A percentile compares a stretch with the other conserved stretches of the same genome.
phyloP scores from a whole-genome alignment of 2,329 filamentous ascomycete species.

The Aspergillus alliaceus region DNA sequence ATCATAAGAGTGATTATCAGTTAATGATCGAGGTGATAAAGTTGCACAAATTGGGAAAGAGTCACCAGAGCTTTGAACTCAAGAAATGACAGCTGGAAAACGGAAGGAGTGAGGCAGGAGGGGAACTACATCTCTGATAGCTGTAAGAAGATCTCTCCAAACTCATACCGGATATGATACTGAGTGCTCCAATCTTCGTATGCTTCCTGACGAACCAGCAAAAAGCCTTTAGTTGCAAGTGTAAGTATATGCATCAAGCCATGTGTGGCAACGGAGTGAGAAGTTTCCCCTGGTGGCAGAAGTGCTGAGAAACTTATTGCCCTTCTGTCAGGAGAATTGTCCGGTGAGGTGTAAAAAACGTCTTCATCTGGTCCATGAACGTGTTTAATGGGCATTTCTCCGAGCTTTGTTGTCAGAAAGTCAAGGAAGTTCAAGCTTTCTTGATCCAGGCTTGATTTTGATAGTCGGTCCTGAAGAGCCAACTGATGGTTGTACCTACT shows the following conservation, averaged over 20 bases:
- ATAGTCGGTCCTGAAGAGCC: conserved; percentile 41
- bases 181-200: conserved; percentile 37
- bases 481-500: conserved; percentile 24
- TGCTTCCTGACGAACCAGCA: conserved; percentile 62
- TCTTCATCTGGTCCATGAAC: neutral
- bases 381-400: conserved; percentile 20
- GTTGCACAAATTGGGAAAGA: no score
- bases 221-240: conserved; percentile 64
- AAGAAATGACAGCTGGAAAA: no score
- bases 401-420: conserved; percentile 55
- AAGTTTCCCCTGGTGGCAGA: conserved; percentile 58
- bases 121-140: conserved; percentile 18
- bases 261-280: conserved; percentile 66
- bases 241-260: conserved; percentile 73
- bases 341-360: neutral
- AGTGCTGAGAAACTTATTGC: conserved; percentile 66
- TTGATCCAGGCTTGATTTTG: conserved; percentile 54
- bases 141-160: conserved; percentile 31
- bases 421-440: conserved; percentile 64
- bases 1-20: no score
- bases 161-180: conserved; percentile 20
- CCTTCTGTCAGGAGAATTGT: neutral
- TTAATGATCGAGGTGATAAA: no score
- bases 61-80: no score
- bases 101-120: no score